Base-by-base conservation (phyloP, 2,329 filamentous ascomycete genomes). In the Venturia carpophila region DNA sequence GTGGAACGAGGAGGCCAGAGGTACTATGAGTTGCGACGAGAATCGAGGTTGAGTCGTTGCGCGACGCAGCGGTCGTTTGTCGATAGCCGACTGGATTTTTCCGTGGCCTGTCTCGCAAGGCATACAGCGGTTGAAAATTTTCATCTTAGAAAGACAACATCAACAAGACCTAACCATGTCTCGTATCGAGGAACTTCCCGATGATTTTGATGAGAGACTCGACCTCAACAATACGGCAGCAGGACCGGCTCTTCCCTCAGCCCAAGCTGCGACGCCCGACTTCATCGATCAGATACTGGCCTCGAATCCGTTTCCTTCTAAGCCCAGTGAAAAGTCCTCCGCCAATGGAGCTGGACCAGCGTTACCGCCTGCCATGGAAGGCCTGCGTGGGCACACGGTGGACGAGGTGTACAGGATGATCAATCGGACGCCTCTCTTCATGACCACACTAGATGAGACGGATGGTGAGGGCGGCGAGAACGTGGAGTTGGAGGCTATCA, bases 351-450 rank as follows among this genome's bases (percentile, higher is more conserved):
- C 73, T 1, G 76, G 39, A 21, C 55, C 83, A 6, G 75, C 78
- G 15, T 76, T 87, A 67, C 85, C 86, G 5, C 84, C 85, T 0
- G 78, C 77, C 5, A 84, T 87, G 79, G 83, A 82, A 21, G 81
- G 80, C 1, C 77, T 84, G 56, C 81, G 80, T 67, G 79, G 81
- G 65, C 80, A 85, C 71, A 80, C 81, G 5, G 79, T 79, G 0
- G 84, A 87, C 60, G 84, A 89, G 69, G 77, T 90, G 43, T 71
- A 87, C 49, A 78, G 80, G 60, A 84, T 88, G 70, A 80, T 90
- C 77, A 89, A 88, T 72, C 84, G 86, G 68, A 82, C 84, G 60
- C 94, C 94, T 7, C 83, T 99, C 45, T 99, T 99, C 81, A 99
- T 99, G 94, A 97, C 92, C 39, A 87, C 90, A 69, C 82, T 97